Evolutionary conservation across 129 eudicot genomes (phyloP).

Genomic region (Centaurea solstitialis): DNA sequence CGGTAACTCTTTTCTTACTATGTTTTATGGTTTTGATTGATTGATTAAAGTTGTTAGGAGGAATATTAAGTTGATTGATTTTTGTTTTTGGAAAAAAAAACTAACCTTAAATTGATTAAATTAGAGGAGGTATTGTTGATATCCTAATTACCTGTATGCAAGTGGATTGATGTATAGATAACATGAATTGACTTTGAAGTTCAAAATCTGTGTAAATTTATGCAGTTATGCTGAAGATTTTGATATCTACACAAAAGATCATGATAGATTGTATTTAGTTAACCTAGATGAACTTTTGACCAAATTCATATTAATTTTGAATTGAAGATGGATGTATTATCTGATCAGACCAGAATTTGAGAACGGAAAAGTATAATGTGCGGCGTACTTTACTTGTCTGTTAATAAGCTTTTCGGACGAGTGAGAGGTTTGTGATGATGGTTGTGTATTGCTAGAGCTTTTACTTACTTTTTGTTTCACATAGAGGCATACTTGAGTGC

Average conservation of each 20-base stretch:
- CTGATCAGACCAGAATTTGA: background rate
- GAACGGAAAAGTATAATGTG: background rate
- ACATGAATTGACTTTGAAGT: background rate
- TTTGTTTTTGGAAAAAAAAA: background rate
- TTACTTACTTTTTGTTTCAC: too few relatives aligned
- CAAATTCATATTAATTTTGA: background rate
- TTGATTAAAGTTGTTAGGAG: background rate
- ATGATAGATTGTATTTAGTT: background rate
- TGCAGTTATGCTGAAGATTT: background rate
- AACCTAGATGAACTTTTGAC: background rate
- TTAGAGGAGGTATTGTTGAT: background rate
- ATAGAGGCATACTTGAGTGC: background rate
- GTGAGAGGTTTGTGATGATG: background rate
- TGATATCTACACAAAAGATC: background rate
- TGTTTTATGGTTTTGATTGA: background rate
- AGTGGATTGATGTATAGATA: background rate
- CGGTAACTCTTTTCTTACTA: slow-evolving; percentile 21
- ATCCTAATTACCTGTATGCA: background rate
- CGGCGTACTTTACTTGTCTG: background rate
- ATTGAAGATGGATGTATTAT: background rate
- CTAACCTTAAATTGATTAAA: background rate
- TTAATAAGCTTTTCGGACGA: background rate
- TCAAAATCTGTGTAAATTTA: background rate
- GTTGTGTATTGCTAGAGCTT: too few relatives aligned
- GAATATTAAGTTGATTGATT: background rate